Evolutionary conservation across 2,329 filamentous ascomycete species (phyloP), one percentile per base, ranked within the genome.

Genomic region (Fusarium tricinctum): DNA sequence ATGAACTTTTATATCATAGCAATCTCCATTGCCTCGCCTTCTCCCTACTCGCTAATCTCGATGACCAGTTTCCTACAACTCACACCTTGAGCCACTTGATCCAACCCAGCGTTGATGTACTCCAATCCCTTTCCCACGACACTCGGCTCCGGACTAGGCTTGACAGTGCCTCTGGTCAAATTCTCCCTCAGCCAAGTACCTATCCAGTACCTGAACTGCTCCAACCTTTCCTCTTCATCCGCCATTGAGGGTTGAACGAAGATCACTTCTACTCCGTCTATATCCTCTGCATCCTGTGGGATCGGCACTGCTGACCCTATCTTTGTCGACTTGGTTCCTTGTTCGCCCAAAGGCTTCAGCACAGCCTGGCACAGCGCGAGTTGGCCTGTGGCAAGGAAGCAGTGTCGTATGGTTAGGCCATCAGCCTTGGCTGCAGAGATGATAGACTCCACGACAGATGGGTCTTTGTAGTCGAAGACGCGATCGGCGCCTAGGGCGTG

Each of bases 31-130:
- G 30, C 14, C 14, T 33, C 9, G 2, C 7, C 8, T 14, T 38
- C 4, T 3, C 2, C 4, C 0, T 12, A 81, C 48, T 78, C 73
- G 1, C 59, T 63, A 72, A 82, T 32, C 57, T 83, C 78, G 48
- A 83, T 68, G 38, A 83, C 74, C 56, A 83, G 73, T 71, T 83
- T 83, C 0, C 70, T 75, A 62, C 81, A 82, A 44, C 81, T 83
- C 14, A 83, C 80, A 0, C 82, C 81, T n/a, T 30, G 54, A 2
- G 63, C 58, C 15, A 83, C 49, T 17, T 40, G 57, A 23, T 82
- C 77, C 59, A 83, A 49, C n/a, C 76, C 81, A 54, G 35, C 55
- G 71, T 82, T 81, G 3, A 84, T 73, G 40, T 71, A 70, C 8
- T 58, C 73, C 50, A 83, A 43, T 0, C 81, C 80, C 32, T 69